Evolutionary conservation across 2,329 filamentous ascomycete species (phyloP).

Genomic region (Mycosphaerelloides madeirae): DNA sequence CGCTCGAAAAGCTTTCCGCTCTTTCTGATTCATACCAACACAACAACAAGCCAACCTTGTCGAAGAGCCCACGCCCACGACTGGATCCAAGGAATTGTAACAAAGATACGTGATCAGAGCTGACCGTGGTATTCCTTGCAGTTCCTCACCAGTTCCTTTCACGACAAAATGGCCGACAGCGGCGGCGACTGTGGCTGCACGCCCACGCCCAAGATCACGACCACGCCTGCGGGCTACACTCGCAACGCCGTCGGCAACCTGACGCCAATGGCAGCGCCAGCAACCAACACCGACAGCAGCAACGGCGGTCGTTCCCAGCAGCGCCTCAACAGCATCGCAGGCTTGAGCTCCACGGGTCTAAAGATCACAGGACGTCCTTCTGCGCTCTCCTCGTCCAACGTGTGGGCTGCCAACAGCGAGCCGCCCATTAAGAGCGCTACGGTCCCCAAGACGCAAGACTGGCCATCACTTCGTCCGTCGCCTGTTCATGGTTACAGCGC

Average conservation of each 20-base stretch:
- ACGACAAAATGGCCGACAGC: neutral
- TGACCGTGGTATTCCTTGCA: no score
- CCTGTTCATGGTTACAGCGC: neutral
- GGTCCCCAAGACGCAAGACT: slow-evolving; percentile 12
- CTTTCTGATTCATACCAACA: no score
- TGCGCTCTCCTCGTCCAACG: slow-evolving; percentile 10
- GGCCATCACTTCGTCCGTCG: slow-evolving; percentile 6
- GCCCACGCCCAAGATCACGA: neutral
- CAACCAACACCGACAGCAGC: neutral
- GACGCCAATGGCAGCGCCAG: neutral
- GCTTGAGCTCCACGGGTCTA: neutral
- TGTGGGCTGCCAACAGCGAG: slow-evolving; percentile 11
- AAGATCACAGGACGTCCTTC: slow-evolving; percentile 5
- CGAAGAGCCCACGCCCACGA: no score
- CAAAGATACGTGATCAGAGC: no score
- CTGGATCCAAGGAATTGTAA: no score
- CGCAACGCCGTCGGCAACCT: slow-evolving; percentile 7
- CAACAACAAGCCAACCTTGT: no score
- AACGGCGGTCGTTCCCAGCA: neutral
- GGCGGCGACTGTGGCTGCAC: neutral
- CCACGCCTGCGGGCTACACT: slow-evolving; percentile 4
- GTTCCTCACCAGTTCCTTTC: no score
- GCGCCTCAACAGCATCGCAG: slow-evolving; percentile 2
- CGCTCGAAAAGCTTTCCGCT: no score
- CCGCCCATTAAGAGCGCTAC: slow-evolving; percentile 10